Evolutionary conservation across 1,284 basidiomycete species (phyloP), one percentile per base, ranked within the genome.

Genomic region (Ustilago hordei): DNA sequence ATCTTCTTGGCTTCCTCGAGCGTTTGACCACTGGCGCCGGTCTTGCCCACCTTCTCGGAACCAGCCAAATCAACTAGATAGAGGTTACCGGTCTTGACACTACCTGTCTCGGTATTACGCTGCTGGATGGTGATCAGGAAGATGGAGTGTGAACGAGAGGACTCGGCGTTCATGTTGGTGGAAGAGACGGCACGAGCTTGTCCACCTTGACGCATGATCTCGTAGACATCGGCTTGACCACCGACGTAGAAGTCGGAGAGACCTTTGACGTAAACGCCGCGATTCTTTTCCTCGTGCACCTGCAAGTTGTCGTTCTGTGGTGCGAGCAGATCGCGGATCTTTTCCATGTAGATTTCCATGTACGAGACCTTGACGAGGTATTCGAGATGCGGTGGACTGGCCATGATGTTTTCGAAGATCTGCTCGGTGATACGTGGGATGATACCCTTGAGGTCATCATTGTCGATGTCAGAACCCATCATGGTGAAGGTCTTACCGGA

Each of bases 1-100:
- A 99, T 99, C 90, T 99, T 99, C 90, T 99, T 99, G 13, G 97
- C 97, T 87, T 99, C 97, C 87, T 99, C 97, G 13, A 99, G 89
- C 38, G 97, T 99, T 87, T 99, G 97, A 2, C 97, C 97, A 12
- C 95, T 98, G 53, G 97, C 97, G 39, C 97, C 97, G 39, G 97
- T 99, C 90, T 99, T 99, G 69, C 96, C 96, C 60, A 98, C 95
- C 88, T 99, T 99, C 88, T 99, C 97, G 34, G 95, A 98, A 85
- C 97, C 97, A 66, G 97, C 97, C 79, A 99, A 89, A 90, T 99
- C 97, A 65, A 99, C 97, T 23, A 99, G 91, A 86, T 98, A 99
- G 13, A 99, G 89, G 84, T 98, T 98, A 52, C 97, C 97, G 6
- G 92, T 95, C 89, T 99, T 99, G 87, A 93, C 92, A 50, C 94